Conservation (phyloP, 495 filamentous ascomycete genomes). For the Xylaria cubensis region DNA sequence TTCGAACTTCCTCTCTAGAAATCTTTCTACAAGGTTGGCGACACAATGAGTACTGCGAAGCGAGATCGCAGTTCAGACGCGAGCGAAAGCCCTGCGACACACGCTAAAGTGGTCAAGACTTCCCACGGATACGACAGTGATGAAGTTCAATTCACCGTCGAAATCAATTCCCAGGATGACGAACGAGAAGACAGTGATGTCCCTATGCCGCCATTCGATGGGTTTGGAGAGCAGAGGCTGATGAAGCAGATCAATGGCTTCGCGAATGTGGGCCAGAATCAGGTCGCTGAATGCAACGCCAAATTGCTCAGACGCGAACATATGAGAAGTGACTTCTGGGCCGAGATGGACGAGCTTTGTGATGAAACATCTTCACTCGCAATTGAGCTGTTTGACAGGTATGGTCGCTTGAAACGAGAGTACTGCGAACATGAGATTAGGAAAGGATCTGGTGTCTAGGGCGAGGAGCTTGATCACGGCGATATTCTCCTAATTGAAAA, state of each 20-base stretch:
- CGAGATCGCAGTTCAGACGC: neutral
- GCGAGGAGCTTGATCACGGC: conserved; percentile 41
- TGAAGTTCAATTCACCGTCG: neutral
- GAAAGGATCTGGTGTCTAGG: conserved; percentile 44
- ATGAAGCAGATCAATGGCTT: conserved; percentile 6
- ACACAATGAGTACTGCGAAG: neutral
- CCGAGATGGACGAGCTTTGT: neutral
- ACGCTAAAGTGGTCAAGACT: conserved; percentile 7
- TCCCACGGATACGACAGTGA: neutral
- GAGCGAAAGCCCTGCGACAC: neutral
- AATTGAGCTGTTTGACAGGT: conserved; percentile 43
- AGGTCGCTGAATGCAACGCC: neutral
- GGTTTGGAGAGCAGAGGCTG: neutral
- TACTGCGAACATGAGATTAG: conserved; percentile 39
- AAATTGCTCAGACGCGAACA: neutral
- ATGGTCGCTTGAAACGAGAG: conserved; percentile 41
- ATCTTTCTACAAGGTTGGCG: neutral
- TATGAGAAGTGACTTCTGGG: neutral
- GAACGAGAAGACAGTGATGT: neutral
- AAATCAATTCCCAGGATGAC: neutral
- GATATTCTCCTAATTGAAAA: conserved; percentile 42
- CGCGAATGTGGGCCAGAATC: neutral
- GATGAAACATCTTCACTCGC: neutral
- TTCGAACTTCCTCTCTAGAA: neutral
- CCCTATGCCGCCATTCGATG: neutral